Conservation (phyloP, 345 rosid genomes). For the Acer saccharum region DNA sequence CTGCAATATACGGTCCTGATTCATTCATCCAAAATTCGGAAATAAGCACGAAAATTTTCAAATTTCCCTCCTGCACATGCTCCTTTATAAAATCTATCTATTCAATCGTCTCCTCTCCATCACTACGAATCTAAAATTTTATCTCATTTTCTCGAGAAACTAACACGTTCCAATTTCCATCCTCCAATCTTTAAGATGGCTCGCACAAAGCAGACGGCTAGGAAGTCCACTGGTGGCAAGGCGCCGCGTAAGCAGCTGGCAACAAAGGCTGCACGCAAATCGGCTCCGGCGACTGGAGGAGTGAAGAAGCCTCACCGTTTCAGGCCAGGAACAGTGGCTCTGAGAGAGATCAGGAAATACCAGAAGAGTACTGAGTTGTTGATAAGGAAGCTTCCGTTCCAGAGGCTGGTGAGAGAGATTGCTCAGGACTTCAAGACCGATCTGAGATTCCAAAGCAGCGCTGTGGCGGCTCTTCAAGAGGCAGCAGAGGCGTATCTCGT, state of each 20-base stretch:
- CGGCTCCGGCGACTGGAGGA: slow-evolving; percentile 67
- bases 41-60: not conserved
- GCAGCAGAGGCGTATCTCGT: slow-evolving; percentile 58
- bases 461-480: slow-evolving; percentile 59
- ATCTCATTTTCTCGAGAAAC: not conserved
- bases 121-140: not conserved
- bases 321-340: slow-evolving; percentile 60
- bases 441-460: slow-evolving; percentile 59
- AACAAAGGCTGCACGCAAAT: slow-evolving; percentile 63
- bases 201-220: slow-evolving; percentile 63
- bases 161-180: not conserved
- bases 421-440: slow-evolving; percentile 69
- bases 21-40: not conserved
- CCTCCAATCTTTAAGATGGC: slow-evolving; percentile 33
- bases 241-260: slow-evolving; percentile 67
- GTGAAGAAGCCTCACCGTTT: slow-evolving; percentile 73
- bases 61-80: not conserved
- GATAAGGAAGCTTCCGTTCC: slow-evolving; percentile 59
- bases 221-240: slow-evolving; percentile 67
- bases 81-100: not conserved
- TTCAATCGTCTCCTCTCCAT: not conserved
- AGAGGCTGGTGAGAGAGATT: slow-evolving; percentile 55
- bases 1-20: not conserved
- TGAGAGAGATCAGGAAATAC: slow-evolving; percentile 57
- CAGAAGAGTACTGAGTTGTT: slow-evolving; percentile 61